A percentile compares a stretch with the other conserved stretches of the same genome.
phyloP scores from a whole-genome alignment of 2,329 filamentous ascomycete species.

The Diaporthe sp. region DNA sequence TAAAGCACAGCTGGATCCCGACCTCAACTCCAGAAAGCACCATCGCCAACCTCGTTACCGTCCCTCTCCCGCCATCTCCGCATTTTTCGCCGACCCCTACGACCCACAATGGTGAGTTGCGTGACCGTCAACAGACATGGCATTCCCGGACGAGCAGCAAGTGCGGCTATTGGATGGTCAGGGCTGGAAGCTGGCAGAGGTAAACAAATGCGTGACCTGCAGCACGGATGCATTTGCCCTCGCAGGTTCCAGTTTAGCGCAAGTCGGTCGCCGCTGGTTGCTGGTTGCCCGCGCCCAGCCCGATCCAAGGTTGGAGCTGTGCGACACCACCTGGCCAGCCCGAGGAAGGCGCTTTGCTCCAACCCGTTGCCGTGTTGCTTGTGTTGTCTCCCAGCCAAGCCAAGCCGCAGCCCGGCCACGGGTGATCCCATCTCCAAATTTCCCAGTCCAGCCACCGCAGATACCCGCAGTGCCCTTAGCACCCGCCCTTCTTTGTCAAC shows the following conservation, averaged over 20 bases:
- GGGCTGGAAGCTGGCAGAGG: slow-evolving; percentile 18
- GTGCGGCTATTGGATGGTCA: slow-evolving; percentile 23
- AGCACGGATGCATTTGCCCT: slow-evolving; percentile 18
- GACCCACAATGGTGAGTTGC: slow-evolving; percentile 38
- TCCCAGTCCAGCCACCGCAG: slow-evolving; percentile 34
- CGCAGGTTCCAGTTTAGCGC: slow-evolving; percentile 27
- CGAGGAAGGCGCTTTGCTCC: slow-evolving; percentile 25
- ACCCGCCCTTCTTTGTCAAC: slow-evolving; percentile 12
- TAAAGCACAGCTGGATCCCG: slow-evolving; percentile 37
- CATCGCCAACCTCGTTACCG: slow-evolving; percentile 44
- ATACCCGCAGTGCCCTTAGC: slow-evolving; percentile 4
- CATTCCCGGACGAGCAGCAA: slow-evolving; percentile 27
- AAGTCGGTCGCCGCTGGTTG: background rate
- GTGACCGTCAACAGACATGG: slow-evolving; percentile 20
- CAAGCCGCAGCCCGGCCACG: background rate
- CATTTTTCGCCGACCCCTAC: background rate
- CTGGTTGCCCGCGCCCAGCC: background rate
- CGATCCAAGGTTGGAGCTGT: slow-evolving; percentile 13
- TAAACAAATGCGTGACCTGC: slow-evolving; percentile 16
- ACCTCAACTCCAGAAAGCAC: slow-evolving; percentile 47
- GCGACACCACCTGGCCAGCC: slow-evolving; percentile 25
- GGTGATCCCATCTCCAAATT: slow-evolving; percentile 40
- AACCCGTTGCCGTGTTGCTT: slow-evolving; percentile 2
- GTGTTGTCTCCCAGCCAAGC: slow-evolving; percentile 1
- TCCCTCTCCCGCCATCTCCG: background rate